Percentiles rank a stretch among this genome's conserved stretches.
These are phyloP conservation scores for Eucalyptus regnans DNA, from an alignment of 345 rosid genomes.

Conservation along the genomic window DNA sequence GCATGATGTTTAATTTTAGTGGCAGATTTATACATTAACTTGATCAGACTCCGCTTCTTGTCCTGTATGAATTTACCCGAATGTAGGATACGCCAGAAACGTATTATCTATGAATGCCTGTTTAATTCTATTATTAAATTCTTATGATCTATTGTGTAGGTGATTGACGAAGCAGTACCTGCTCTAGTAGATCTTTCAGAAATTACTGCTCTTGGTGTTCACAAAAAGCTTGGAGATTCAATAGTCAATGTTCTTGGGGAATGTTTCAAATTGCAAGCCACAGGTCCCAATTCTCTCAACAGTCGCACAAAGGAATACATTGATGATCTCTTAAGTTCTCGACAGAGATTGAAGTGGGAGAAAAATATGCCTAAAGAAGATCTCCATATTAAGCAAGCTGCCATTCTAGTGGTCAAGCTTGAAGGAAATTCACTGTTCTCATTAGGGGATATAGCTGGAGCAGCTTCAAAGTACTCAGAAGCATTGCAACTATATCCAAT, in stretches of 20 bases:
- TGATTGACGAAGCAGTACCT: slow-evolving; percentile 67
- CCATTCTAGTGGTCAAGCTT: slow-evolving; percentile 80
- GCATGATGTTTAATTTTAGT: neutral
- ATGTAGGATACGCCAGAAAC: neutral
- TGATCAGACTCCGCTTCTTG: neutral
- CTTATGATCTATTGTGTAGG: slow-evolving; percentile 14
- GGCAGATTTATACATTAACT: neutral
- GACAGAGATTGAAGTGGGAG: slow-evolving; percentile 84
- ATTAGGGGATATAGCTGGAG: slow-evolving; percentile 81
- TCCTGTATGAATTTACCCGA: neutral
- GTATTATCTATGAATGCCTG: neutral
- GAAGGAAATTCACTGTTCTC: slow-evolving; percentile 95
- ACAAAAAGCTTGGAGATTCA: slow-evolving; percentile 83
- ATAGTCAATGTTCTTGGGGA: slow-evolving; percentile 73
- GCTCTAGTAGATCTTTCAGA: neutral
- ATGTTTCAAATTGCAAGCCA: slow-evolving; percentile 51
- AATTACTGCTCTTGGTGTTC: slow-evolving; percentile 27
- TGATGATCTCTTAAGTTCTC: slow-evolving; percentile 60
- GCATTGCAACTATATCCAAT: slow-evolving; percentile 80
- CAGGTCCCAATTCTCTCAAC: slow-evolving; percentile 27
- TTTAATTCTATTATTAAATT: neutral
- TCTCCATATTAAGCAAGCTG: slow-evolving; percentile 94
- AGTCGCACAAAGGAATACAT: slow-evolving; percentile 57
- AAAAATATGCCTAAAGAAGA: slow-evolving; percentile 92
- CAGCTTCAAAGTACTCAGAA: slow-evolving; percentile 83